Conservation (phyloP, 768 basidiomycete species). For the Leccinum rimulosum region DNA sequence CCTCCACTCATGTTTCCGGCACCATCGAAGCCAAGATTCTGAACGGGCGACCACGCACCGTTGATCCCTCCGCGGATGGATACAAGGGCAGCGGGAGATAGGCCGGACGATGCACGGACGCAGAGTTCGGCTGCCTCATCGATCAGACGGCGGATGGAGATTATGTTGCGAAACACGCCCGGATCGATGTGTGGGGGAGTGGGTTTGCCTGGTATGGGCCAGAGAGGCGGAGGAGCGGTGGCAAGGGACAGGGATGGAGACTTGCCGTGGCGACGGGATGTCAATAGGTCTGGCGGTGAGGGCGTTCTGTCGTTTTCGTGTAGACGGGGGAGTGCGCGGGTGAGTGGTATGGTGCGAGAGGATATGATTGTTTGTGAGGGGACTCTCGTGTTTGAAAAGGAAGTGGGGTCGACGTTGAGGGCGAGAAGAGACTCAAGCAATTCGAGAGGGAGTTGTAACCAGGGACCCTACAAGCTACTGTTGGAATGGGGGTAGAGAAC, state of each 20-base stretch:
- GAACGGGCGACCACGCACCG: slow-evolving; percentile 60
- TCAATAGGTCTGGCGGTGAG: slow-evolving; percentile 42
- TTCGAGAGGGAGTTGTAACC: slow-evolving; percentile 87
- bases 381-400: slow-evolving; percentile 48
- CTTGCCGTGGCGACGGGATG: slow-evolving; percentile 34
- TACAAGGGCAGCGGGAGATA: slow-evolving; percentile 71
- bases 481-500: slow-evolving; percentile 1
- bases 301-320: slow-evolving; percentile 40
- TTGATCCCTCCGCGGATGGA: slow-evolving; percentile 50
- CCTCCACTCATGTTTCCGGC: slow-evolving; percentile 55
- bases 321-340: slow-evolving; percentile 24
- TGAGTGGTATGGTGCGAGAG: slow-evolving; percentile 18
- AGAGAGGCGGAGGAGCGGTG: slow-evolving; percentile 43
- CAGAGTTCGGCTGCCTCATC: slow-evolving; percentile 89
- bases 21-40: slow-evolving; percentile 62
- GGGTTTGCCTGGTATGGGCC: slow-evolving; percentile 60
- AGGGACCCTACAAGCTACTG: slow-evolving; percentile 62
- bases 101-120: slow-evolving; percentile 81
- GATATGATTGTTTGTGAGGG: slow-evolving; percentile 38
- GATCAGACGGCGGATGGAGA: slow-evolving; percentile 73
- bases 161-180: slow-evolving; percentile 77
- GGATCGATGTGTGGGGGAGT: slow-evolving; percentile 88
- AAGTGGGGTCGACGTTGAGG: slow-evolving; percentile 74
- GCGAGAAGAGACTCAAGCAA: slow-evolving; percentile 77
- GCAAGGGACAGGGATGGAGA: slow-evolving; percentile 28